Evolutionary conservation across 2,329 filamentous ascomycete genomes (phyloP).

Genomic region (Coniochaeta sp.): DNA sequence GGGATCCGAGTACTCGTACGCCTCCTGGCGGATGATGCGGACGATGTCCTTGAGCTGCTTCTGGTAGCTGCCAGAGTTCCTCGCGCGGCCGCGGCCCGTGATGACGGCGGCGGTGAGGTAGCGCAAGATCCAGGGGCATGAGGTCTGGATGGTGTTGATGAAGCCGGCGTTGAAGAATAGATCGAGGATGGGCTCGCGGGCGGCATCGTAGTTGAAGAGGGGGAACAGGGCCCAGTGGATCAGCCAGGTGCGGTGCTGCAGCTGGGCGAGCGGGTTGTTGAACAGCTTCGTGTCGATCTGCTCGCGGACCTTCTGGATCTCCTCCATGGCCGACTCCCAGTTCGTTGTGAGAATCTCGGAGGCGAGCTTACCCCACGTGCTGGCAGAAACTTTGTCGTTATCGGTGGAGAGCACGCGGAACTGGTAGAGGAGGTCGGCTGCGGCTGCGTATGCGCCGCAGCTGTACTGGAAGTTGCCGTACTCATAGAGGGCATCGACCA

Average conservation of each 20-base stretch:
- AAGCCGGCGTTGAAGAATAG: conserved; percentile 95
- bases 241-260: conserved; percentile 93
- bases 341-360: conserved; percentile 91
- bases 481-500: conserved; percentile 93
- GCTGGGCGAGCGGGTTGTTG: conserved; percentile 91
- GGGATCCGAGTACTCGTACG: conserved; percentile 94
- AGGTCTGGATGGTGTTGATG: conserved; percentile 99
- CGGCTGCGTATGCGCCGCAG: conserved; percentile 86
- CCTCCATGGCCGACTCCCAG: conserved; percentile 91
- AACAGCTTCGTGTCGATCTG: conserved; percentile 90
- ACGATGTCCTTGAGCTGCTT: conserved; percentile 98
- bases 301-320: conserved; percentile 84
- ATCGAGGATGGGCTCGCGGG: conserved; percentile 85
- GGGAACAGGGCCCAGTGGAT: conserved; percentile 99
- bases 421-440: conserved; percentile 89
- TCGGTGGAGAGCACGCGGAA: conserved; percentile 98
- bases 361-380: conserved; percentile 96
- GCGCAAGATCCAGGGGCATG: conserved; percentile 91
- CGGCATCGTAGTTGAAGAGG: conserved; percentile 94
- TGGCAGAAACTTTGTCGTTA: conserved; percentile 92
- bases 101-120: conserved; percentile 94
- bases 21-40: conserved; percentile 91
- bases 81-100: conserved; percentile 74
- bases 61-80: conserved; percentile 84
- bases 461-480: conserved; percentile 97